Percentiles rank a stretch among this genome's conserved stretches.
These are phyloP conservation scores for Ceratocystis harringtonii DNA, from an alignment of 2,329 filamentous ascomycete species.

Conservation along the genomic window DNA sequence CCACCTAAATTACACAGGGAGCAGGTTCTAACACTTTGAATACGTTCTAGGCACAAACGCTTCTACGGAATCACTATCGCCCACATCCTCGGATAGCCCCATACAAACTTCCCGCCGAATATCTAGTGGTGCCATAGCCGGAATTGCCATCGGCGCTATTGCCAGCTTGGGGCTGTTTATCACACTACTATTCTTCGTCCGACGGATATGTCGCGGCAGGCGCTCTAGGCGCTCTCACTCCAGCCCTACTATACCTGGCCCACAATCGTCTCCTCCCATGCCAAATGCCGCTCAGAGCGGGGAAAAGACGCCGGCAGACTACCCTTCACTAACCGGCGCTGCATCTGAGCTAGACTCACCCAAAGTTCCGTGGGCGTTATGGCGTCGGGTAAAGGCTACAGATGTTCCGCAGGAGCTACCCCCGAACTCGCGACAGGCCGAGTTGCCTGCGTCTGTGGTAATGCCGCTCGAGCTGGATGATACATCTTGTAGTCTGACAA, in stretches of 20 bases:
- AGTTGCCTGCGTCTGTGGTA: slow-evolving; percentile 1
- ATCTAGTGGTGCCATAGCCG: slow-evolving; percentile 10
- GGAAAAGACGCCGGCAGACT: not conserved
- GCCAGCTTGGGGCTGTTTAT: not conserved
- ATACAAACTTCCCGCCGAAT: not conserved
- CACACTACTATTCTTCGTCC: not conserved
- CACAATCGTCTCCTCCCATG: not conserved
- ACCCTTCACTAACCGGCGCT: no score
- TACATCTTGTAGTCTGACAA: not conserved
- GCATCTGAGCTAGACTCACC: not conserved
- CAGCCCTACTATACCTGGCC: not conserved
- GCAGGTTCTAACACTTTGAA: not conserved
- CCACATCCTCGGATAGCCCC: not conserved
- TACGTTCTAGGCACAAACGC: not conserved
- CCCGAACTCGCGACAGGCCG: not conserved
- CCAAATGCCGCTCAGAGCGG: not conserved
- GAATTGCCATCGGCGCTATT: slow-evolving; percentile 7
- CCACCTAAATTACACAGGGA: no score
- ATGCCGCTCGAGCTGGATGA: slow-evolving; percentile 10
- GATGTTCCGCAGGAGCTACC: slow-evolving; percentile 8
- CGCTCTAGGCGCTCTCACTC: not conserved
- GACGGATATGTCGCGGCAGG: not conserved
- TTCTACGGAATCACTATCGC: not conserved
- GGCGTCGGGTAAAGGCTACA: not conserved
- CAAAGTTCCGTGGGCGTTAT: slow-evolving; percentile 2